phyloP scores from a whole-genome alignment of 345 rosid genomes.

The Eucalyptus viminalis region DNA sequence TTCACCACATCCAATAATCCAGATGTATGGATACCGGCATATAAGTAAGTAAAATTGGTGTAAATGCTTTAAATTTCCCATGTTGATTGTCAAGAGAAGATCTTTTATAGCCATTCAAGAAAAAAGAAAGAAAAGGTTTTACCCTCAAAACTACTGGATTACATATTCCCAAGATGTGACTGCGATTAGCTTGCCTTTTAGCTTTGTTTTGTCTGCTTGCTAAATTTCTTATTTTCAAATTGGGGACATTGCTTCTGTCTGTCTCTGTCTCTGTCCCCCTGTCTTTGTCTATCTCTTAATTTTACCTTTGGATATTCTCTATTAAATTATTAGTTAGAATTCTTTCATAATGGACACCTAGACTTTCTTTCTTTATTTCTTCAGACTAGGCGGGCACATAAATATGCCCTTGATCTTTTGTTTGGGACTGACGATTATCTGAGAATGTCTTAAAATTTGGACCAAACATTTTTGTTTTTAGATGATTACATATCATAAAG shows the following conservation, averaged over 20 bases:
- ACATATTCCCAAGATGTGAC: neutral
- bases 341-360: neutral
- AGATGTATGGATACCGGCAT: conserved; percentile 97
- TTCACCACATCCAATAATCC: conserved; percentile 98
- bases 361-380: neutral
- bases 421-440: neutral
- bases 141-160: neutral
- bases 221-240: neutral
- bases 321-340: neutral
- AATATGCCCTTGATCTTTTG: neutral
- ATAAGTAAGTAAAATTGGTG: conserved; percentile 56
- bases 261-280: neutral
- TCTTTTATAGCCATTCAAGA: neutral
- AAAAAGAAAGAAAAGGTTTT: neutral
- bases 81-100: neutral
- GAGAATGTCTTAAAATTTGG: neutral
- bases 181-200: neutral
- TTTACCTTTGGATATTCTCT: neutral
- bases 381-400: neutral
- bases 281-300: neutral
- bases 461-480: neutral
- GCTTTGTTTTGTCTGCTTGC: neutral
- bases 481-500: neutral
- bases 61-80: neutral
- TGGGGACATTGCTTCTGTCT: neutral